Evolutionary conservation across 805 yeast genomes (phyloP).

Genomic region (Zygoascus bituminiphila): DNA sequence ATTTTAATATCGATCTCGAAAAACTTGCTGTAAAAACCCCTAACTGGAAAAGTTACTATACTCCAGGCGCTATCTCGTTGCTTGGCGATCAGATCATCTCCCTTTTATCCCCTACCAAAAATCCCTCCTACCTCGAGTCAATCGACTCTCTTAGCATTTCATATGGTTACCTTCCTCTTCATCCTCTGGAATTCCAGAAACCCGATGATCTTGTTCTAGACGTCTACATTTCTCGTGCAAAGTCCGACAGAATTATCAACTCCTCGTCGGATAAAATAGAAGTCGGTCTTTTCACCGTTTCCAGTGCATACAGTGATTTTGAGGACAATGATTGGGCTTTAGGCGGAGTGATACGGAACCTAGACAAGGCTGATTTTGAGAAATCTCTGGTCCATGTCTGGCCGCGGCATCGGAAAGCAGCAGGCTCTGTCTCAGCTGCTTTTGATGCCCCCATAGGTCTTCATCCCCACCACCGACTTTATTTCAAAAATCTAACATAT

Average conservation of each 20-base stretch:
- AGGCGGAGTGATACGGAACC: constrained; percentile 14
- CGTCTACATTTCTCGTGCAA: constrained; percentile 13
- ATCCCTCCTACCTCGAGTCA: neutral
- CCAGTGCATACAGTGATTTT: constrained; percentile 3
- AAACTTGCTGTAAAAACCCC: constrained; percentile 12
- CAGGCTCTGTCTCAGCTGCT: constrained; percentile 5
- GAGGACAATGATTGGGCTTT: constrained; percentile 13
- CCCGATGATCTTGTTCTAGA: constrained; percentile 19
- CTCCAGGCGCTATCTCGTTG: neutral
- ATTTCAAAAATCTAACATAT: constrained; percentile 1
- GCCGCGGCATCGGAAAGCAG: constrained; percentile 8
- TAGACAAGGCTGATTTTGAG: constrained; percentile 11
- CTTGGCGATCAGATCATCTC: neutral
- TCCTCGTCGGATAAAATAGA: constrained; percentile 13
- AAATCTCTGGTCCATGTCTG: constrained; percentile 13
- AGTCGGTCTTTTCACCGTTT: constrained; percentile 15
- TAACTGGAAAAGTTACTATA: constrained; percentile 14
- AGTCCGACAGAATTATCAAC: neutral
- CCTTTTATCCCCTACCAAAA: neutral
- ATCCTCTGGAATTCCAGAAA: constrained; percentile 9
- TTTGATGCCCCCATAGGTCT: constrained; percentile 20
- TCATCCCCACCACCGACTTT: constrained; percentile 18
- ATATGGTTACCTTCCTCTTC: constrained; percentile 15
- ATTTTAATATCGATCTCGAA: neutral
- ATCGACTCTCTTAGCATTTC: constrained; percentile 15